Evolutionary conservation across 1,284 basidiomycete genomes (phyloP).

Genomic region (Boletus semigastroideus): DNA sequence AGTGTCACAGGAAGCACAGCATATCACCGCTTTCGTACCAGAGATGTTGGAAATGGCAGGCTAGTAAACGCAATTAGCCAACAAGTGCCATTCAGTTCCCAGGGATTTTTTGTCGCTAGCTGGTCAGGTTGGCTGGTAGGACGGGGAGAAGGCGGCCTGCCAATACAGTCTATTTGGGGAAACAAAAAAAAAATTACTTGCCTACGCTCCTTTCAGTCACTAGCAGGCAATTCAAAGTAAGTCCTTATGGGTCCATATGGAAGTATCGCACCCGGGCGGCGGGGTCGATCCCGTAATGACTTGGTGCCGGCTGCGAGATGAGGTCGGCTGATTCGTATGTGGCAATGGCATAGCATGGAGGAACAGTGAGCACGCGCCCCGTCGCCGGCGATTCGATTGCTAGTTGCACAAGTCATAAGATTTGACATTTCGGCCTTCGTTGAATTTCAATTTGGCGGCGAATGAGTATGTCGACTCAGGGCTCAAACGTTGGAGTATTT

Average conservation of each 20-base stretch:
- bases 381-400: background rate
- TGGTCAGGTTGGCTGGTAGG: background rate
- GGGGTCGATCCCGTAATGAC: background rate
- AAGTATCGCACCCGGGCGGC: background rate
- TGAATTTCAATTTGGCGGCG: background rate
- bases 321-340: background rate
- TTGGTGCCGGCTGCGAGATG: background rate
- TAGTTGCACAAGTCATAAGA: no score
- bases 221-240: background rate
- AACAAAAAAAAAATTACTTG: background rate
- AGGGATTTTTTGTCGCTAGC: background rate
- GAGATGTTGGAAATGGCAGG: background rate
- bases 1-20: conserved; percentile 21
- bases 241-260: background rate
- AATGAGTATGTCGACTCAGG: background rate
- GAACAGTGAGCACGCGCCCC: background rate
- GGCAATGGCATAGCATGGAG: background rate
- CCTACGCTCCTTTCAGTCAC: background rate
- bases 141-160: background rate
- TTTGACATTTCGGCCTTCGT: no score
- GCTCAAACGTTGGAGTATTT: background rate
- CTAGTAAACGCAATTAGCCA: conserved; percentile 1
- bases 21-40: conserved; percentile 10
- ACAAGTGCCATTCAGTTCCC: background rate
- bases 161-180: background rate